A percentile compares a stretch with the other conserved stretches of the same genome.
These are phyloP conservation scores for Handroanthus guayacan DNA, from an alignment of 257 asterid genomes.

Conservation along the genomic window DNA sequence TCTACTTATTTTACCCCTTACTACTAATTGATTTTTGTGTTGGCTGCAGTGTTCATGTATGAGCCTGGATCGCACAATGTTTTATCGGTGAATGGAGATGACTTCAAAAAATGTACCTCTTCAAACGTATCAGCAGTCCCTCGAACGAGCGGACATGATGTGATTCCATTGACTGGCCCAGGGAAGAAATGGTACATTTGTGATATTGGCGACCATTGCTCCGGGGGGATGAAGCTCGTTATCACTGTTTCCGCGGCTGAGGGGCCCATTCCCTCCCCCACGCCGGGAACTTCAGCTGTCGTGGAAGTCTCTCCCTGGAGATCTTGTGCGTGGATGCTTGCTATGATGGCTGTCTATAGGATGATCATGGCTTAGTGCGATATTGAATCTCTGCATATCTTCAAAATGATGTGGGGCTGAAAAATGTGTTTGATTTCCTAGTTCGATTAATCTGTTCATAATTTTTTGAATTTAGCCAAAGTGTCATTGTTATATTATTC, in stretches of 20 bases:
- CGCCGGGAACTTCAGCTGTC: not conserved
- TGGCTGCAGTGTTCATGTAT: constrained; percentile 52
- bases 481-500: too few relatives aligned
- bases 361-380: too few relatives aligned
- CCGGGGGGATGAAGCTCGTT: constrained; percentile 45
- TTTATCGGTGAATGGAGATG: constrained; percentile 15
- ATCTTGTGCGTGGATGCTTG: too few relatives aligned
- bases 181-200: constrained; percentile 59
- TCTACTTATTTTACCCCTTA: too few relatives aligned
- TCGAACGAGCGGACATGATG: constrained; percentile 33
- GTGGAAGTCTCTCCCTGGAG: too few relatives aligned
- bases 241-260: constrained; percentile 1
- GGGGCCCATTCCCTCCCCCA: constrained; percentile 3
- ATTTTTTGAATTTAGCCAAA: too few relatives aligned
- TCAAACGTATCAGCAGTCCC: not conserved
- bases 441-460: too few relatives aligned
- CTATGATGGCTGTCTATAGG: too few relatives aligned
- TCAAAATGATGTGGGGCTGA: too few relatives aligned
- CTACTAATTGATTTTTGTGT: too few relatives aligned
- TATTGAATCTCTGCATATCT: too few relatives aligned
- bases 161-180: constrained; percentile 24
- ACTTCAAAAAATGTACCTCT: not conserved
- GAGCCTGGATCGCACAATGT: constrained; percentile 41
- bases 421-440: too few relatives aligned
- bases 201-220: constrained; percentile 37